Evolutionary conservation across 1,284 basidiomycete genomes (phyloP).

Genomic region (Malassezia cuniculi): DNA sequence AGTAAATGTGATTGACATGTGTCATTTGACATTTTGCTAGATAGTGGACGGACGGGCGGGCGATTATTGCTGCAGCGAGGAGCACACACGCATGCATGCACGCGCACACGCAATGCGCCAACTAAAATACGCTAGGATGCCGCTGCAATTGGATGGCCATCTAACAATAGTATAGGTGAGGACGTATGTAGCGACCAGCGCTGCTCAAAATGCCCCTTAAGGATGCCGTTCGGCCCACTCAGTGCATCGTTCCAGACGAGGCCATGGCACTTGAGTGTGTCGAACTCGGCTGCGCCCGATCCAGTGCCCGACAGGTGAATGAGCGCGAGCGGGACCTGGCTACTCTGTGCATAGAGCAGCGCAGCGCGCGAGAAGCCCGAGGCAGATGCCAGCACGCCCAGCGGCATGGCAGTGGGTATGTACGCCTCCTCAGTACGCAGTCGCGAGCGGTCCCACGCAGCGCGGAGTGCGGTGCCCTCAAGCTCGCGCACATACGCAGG

Average conservation of each 20-base stretch:
- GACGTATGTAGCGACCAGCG: not conserved
- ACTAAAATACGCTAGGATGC: too few species aligned
- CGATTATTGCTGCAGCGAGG: too few species aligned
- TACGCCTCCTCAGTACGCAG: not conserved
- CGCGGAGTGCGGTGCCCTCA: slow-evolving; percentile 49
- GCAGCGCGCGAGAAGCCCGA: slow-evolving; percentile 30
- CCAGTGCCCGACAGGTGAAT: slow-evolving; percentile 19
- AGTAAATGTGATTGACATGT: too few species aligned
- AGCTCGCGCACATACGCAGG: slow-evolving; percentile 71
- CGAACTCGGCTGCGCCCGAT: not conserved
- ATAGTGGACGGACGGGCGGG: too few species aligned
- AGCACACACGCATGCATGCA: too few species aligned
- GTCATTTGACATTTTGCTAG: too few species aligned
- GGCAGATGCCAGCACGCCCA: slow-evolving; percentile 8
- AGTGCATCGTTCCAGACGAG: slow-evolving; percentile 15
- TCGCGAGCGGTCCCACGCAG: slow-evolving; percentile 1
- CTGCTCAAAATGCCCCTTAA: slow-evolving; percentile 3
- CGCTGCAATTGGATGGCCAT: slow-evolving; percentile 2
- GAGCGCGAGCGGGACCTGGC: slow-evolving; percentile 18
- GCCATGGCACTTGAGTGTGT: slow-evolving; percentile 3
- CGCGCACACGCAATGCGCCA: too few species aligned
- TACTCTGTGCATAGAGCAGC: slow-evolving; percentile 19
- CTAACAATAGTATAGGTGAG: not conserved
- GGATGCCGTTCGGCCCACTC: slow-evolving; percentile 1
- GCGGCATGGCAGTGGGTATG: not conserved